Conservation (phyloP, 306 rosid species). For the Chamaecrista fasciculata region DNA sequence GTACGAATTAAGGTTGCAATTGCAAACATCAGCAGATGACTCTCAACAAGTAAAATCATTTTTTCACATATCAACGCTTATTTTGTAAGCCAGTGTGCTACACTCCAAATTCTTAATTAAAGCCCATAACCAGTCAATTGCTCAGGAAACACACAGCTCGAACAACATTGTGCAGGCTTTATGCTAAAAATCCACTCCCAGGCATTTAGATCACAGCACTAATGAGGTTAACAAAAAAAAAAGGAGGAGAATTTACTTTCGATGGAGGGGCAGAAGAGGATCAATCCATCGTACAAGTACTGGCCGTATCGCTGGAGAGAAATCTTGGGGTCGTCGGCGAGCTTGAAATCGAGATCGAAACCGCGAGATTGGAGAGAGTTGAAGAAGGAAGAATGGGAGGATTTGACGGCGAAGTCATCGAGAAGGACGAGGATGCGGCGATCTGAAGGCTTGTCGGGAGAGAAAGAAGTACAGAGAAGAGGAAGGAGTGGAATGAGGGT, state of each 20-base stretch:
- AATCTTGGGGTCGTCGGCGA: conserved; percentile 86
- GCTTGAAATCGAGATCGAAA: conserved; percentile 88
- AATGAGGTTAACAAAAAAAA: not conserved
- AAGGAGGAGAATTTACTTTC: conserved; percentile 55
- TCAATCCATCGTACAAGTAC: conserved; percentile 75
- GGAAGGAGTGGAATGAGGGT: conserved; percentile 57
- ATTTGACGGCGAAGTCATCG: conserved; percentile 81
- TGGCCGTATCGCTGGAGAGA: conserved; percentile 81
- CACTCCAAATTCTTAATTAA: not conserved
- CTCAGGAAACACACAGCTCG: not conserved
- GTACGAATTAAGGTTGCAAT: not conserved
- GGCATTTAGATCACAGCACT: conserved; percentile 25
- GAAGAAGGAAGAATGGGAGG: conserved; percentile 87
- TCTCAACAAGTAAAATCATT: not conserved
- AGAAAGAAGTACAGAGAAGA: conserved; percentile 61
- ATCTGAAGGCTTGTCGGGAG: conserved; percentile 67
- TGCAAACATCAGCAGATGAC: not conserved
- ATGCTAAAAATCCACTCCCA: not conserved
- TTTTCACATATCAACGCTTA: not conserved
- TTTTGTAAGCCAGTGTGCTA: not conserved
- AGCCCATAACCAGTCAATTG: not conserved
- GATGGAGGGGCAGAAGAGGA: conserved; percentile 75
- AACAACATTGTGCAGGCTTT: not conserved
- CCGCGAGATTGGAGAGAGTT: conserved; percentile 83
- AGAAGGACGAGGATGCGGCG: conserved; percentile 81